A percentile compares a stretch with the other conserved stretches of the same genome.
Conservation (phyloP, 805 yeast species). For the Grigorovia transvaalensis region DNA sequence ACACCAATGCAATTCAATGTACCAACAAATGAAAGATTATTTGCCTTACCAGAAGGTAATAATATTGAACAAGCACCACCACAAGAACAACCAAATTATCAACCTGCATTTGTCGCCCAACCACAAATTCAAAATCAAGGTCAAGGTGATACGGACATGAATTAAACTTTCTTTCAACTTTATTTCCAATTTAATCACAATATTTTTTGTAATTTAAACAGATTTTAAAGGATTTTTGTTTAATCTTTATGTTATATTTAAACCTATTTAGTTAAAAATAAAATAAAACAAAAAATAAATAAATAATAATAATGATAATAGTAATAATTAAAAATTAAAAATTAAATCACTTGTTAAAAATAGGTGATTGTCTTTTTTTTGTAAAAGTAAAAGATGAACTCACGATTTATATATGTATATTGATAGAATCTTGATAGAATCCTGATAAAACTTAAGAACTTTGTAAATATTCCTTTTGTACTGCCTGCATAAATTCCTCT, state of each 20-base stretch:
- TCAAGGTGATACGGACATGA: conserved; percentile 20
- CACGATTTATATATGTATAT: no score
- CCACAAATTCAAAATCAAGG: conserved; percentile 1
- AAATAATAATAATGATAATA: conserved; percentile 3
- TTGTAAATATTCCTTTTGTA: no score
- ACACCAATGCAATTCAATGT: neutral
- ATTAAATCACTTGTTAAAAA: conserved; percentile 2
- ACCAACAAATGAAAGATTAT: conserved; percentile 49
- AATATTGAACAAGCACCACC: conserved; percentile 57
- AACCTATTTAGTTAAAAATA: conserved; percentile 1
- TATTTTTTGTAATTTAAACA: no score
- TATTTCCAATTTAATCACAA: no score
- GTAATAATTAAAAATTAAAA: conserved; percentile 1
- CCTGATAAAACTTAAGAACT: neutral
- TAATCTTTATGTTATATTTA: conserved; percentile 1
- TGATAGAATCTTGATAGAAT: neutral
- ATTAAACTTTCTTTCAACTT: conserved; percentile 3
- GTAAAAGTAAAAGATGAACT: neutral
- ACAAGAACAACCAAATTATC: conserved; percentile 30
- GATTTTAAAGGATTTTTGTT: neutral
- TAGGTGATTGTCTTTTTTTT: conserved; percentile 13
- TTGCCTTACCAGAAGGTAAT: conserved; percentile 69
- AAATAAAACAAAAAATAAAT: conserved; percentile 5
- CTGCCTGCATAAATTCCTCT: no score
- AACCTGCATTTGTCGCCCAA: conserved; percentile 15